Percentiles rank a stretch among this genome's conserved stretches.
phyloP scores from a whole-genome alignment of 331 rosid genomes.

The Malus hybrid region DNA sequence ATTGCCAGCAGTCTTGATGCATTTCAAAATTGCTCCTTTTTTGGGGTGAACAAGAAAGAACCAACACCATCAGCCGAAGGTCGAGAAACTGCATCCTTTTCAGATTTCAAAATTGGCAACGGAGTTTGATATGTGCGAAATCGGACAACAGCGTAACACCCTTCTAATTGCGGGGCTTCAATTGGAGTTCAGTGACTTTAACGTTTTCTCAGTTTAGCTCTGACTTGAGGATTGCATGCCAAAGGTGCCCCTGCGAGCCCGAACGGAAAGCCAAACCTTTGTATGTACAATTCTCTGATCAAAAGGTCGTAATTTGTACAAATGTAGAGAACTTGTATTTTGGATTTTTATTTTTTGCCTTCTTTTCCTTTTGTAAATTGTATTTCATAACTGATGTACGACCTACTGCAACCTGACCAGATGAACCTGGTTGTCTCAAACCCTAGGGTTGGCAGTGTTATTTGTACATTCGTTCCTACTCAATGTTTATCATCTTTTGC shows the following conservation, averaged over 20 bases:
- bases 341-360: not conserved
- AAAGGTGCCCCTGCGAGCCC: slow-evolving; percentile 20
- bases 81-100: slow-evolving; percentile 44
- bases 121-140: slow-evolving; percentile 22
- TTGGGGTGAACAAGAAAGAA: slow-evolving; percentile 86
- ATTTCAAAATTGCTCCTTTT: slow-evolving; percentile 95
- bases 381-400: slow-evolving; percentile 16
- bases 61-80: slow-evolving; percentile 47
- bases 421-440: not conserved
- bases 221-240: slow-evolving; percentile 40
- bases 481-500: not conserved
- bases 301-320: slow-evolving; percentile 28
- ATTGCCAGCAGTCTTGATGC: slow-evolving; percentile 99
- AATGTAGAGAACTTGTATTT: slow-evolving; percentile 23
- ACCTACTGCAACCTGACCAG: slow-evolving; percentile 3
- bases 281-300: slow-evolving; percentile 29
- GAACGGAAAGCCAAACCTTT: slow-evolving; percentile 12
- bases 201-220: slow-evolving; percentile 27
- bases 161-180: slow-evolving; percentile 15
- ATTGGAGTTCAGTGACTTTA: slow-evolving; percentile 26
- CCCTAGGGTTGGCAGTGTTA: not conserved
- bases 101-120: slow-evolving; percentile 64
- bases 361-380: slow-evolving; percentile 24
- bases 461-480: slow-evolving; percentile 7
- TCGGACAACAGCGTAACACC: slow-evolving; percentile 14